Evolutionary conservation across 805 yeast species (phyloP), one percentile per base, ranked within the genome.

Genomic region (Saccharomyces cerevisiae): DNA sequence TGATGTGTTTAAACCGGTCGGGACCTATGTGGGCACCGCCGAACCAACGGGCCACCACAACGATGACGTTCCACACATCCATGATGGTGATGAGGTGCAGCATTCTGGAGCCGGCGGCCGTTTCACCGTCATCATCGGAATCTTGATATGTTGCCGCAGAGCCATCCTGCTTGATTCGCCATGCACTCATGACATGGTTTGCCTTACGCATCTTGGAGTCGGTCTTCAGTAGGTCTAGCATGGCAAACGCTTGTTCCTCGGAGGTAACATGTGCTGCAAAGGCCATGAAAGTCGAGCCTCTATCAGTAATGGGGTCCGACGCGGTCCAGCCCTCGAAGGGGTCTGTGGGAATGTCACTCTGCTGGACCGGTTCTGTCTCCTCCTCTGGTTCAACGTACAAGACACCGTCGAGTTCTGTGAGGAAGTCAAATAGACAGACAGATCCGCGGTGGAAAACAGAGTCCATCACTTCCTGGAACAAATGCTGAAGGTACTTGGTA

Each of bases 51-150:
- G 87, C 81, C 1, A 92, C 96, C 9, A 74, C 76, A 2, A 91
- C 96, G 58, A 90, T 79, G 3, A 87, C 88, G 66, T 91, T 84
- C 86, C 88, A 81, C 1, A 80, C 87, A 61, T 89, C 89, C 87
- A 85, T 85, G 59, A 82, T 79, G 41, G 87, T 81, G 59, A 91
- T 70, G 49, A 91, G 70, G 72, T 89, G 96, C 51, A 90, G 70
- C 76, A 91, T 73, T 55, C 97, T 74, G 4, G 91, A 82, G 9
- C 99, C 99, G 0, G 98, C 96, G 0, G 98, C 98, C 0, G 95
- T 79, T 66, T 94, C 99, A 2, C 99, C 99, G 66, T 92, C 99
- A 68, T 94, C 98, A 65, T 94, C 97, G 61, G 88, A 90, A 62
- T 94, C 97, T 62, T 88, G 94, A 49, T 76, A 79, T 41, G 78